Evolutionary conservation across 495 filamentous ascomycete species (phyloP), one percentile per base, ranked within the genome.

Genomic region (Extremus antarcticus): DNA sequence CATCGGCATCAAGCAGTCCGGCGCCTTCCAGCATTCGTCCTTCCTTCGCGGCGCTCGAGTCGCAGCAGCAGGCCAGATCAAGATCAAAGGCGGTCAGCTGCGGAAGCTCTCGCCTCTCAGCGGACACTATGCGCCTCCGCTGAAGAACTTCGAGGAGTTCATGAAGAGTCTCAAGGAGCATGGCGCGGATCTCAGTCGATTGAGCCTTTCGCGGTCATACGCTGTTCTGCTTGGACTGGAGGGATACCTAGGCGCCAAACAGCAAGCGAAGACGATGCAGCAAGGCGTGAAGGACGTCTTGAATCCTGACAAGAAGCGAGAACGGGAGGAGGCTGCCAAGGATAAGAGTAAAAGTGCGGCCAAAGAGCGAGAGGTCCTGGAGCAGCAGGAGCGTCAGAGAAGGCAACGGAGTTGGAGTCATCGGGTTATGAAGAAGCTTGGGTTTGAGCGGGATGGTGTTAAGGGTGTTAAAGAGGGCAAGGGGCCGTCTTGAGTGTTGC

Each of bases 1-100:
- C 71, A 79, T 95, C 38, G 90, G 88, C 43, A 92, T 96, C 68
- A 95, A 96, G 62, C 82, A 87, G 65, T 80, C 79, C 24, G 90
- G 90, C 24, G 79, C 85, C 8, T 96, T 96, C 64, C 90, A 95
- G 63, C 90, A 96, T 69, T 86, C 80, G 7, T 89, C 85, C 0
- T 96, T 96, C 62, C 73, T 96, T 1, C 85, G 88, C 46, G 90
- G 90, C 15, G 76, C 77, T 17, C 79, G 88, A 17, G 88, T 95
- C 43, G 79, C 82, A 0, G 87, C 90, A 1, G 90, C 90, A 9
- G 50, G 90, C 0, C 70, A 90, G 41, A 90, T 95, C 58, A 90
- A 85, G 65, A 82, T 95, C 47, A 85, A 85, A 59, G 74, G 89
- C 54, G 90, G 90, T 11, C 79, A 85, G 35, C 60, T 96, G 25